phyloP scores from a whole-genome alignment of 306 rosid genomes.

The Sophora flavescens region DNA sequence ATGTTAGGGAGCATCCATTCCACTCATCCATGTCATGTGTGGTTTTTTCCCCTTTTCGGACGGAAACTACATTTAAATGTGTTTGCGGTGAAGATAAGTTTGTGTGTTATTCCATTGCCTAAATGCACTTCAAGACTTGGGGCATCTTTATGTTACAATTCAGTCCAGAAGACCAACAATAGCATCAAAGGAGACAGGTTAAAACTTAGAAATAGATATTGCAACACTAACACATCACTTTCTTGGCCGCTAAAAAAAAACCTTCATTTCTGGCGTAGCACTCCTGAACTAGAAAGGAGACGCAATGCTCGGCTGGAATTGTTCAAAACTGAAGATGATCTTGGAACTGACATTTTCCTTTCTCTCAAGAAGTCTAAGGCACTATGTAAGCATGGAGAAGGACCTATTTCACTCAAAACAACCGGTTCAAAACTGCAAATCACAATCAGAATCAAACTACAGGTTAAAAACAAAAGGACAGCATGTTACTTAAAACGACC shows the following conservation, averaged over 20 bases:
- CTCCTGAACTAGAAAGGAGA: conserved; percentile 69
- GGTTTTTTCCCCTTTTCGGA: too few relatives aligned
- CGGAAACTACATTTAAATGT: background rate
- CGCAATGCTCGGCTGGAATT: conserved; percentile 88
- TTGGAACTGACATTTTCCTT: conserved; percentile 70
- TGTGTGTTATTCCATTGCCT: background rate
- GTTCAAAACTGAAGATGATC: conserved; percentile 81
- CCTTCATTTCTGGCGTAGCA: conserved; percentile 55
- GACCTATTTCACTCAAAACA: conserved; percentile 61
- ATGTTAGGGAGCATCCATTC: background rate
- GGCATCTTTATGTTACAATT: conserved; percentile 39
- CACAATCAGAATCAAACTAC: conserved; percentile 32
- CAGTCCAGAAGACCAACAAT: background rate
- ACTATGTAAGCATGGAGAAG: conserved; percentile 69
- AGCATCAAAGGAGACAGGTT: conserved; percentile 4
- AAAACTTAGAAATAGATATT: conserved; percentile 3
- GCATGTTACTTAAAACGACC: background rate
- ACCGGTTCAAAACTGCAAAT: conserved; percentile 70
- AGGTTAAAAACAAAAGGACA: background rate
- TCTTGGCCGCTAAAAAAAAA: background rate
- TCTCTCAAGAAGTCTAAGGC: conserved; percentile 82
- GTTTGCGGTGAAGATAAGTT: background rate
- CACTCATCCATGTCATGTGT: background rate
- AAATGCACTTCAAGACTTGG: background rate
- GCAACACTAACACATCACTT: background rate